phyloP scores from a whole-genome alignment of 2,329 filamentous ascomycete genomes.

The Arthroderma sp. region DNA sequence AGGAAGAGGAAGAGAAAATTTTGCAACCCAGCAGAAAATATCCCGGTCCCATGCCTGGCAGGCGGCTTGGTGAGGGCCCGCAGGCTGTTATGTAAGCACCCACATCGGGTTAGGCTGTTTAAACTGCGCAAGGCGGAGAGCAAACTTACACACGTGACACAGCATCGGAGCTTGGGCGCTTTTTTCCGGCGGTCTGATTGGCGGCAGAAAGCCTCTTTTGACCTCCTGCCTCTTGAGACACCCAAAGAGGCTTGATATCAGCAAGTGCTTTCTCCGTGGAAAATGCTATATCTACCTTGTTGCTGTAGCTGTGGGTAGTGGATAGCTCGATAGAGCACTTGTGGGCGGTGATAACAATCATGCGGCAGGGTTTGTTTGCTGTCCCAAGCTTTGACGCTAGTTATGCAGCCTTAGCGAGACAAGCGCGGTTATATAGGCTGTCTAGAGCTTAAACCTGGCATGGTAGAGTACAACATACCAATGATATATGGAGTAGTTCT shows the following conservation, averaged over 20 bases:
- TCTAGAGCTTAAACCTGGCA: too few relatives aligned
- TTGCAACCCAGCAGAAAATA: background rate
- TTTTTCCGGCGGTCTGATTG: background rate
- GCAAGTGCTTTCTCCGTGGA: too few relatives aligned
- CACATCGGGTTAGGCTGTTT: background rate
- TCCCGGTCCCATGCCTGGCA: slow-evolving; percentile 1
- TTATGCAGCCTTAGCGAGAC: background rate
- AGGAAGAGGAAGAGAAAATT: background rate
- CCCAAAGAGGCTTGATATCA: too few relatives aligned
- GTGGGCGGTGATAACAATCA: background rate
- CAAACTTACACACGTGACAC: background rate
- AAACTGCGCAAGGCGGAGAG: background rate
- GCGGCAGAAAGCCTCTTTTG: background rate
- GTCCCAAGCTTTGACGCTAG: background rate
- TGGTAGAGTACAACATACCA: too few relatives aligned
- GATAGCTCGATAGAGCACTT: background rate
- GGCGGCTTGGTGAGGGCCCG: background rate
- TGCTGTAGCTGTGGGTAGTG: too few relatives aligned
- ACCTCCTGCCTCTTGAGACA: slow-evolving; percentile 1
- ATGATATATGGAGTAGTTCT: too few relatives aligned
- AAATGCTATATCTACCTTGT: too few relatives aligned
- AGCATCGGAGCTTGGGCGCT: background rate
- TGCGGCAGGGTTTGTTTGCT: background rate
- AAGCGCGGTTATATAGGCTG: background rate
- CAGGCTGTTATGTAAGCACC: background rate